A percentile compares a stretch with the other conserved stretches of the same genome.
phyloP scores from a whole-genome alignment of 768 basidiomycete genomes.

The Pleurotus tuber-regium region DNA sequence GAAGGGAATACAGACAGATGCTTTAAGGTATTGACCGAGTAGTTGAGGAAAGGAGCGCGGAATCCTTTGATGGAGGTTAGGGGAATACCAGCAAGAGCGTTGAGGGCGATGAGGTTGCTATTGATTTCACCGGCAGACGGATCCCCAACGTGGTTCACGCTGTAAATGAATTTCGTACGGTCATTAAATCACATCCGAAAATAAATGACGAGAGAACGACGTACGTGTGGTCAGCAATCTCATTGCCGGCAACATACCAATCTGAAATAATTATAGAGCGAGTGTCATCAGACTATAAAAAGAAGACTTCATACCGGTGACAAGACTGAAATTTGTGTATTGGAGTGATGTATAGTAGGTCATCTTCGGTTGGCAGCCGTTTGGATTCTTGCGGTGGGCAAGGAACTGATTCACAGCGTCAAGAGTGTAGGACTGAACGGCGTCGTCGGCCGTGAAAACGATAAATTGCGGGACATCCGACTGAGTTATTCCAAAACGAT shows the following conservation, averaged over 20 bases:
- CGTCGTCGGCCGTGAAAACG: slow-evolving; percentile 76
- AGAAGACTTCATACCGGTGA: slow-evolving; percentile 54
- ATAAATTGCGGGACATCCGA: slow-evolving; percentile 63
- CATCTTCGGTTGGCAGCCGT: slow-evolving; percentile 73
- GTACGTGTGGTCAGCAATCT: slow-evolving; percentile 78
- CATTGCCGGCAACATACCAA: slow-evolving; percentile 81
- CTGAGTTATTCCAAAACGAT: slow-evolving; percentile 28
- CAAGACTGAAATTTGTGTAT: slow-evolving; percentile 75
- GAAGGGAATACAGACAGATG: slow-evolving; percentile 29
- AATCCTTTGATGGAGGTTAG: slow-evolving; percentile 63
- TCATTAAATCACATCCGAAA: no score
- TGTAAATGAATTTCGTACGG: slow-evolving; percentile 22
- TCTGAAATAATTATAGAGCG: slow-evolving; percentile 35
- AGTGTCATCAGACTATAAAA: no score
- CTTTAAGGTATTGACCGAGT: slow-evolving; percentile 58
- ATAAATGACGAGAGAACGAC: slow-evolving; percentile 22
- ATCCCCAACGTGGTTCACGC: slow-evolving; percentile 75
- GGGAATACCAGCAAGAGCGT: slow-evolving; percentile 77
- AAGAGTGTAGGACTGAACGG: slow-evolving; percentile 73
- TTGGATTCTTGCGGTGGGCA: slow-evolving; percentile 71
- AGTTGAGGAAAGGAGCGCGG: slow-evolving; percentile 76
- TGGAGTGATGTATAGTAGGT: slow-evolving; percentile 72
- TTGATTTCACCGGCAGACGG: slow-evolving; percentile 66
- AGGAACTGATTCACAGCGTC: slow-evolving; percentile 75
- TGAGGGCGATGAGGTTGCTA: slow-evolving; percentile 77